Conservation (phyloP, 2,329 filamentous ascomycete species). For the Monilinia vaccinii-corymbosi region DNA sequence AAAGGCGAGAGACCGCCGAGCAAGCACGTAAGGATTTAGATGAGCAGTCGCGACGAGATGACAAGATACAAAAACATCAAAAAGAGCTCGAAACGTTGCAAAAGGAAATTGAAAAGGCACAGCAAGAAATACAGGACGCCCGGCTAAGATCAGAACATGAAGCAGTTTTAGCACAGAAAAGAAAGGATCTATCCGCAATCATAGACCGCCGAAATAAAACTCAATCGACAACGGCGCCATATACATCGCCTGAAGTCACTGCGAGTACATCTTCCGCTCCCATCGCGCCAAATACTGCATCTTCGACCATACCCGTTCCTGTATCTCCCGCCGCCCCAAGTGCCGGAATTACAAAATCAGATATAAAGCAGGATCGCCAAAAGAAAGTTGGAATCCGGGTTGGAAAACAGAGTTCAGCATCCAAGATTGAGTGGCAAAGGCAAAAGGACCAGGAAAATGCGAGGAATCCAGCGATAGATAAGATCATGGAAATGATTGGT, state of each 20-base stretch:
- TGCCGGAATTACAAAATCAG: not conserved
- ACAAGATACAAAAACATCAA: constrained; percentile 14
- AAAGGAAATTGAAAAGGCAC: constrained; percentile 19
- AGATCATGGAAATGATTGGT: constrained; percentile 61
- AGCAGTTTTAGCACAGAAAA: constrained; percentile 37
- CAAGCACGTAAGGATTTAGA: constrained; percentile 28
- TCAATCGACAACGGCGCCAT: not conserved
- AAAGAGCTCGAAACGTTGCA: constrained; percentile 19
- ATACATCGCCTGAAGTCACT: not conserved
- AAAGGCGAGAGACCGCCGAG: constrained; percentile 38
- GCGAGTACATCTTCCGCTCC: not conserved
- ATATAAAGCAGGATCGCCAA: not conserved
- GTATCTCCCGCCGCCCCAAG: not conserved
- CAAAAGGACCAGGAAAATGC: constrained; percentile 47
- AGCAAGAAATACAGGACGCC: constrained; percentile 34
- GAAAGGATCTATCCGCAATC: constrained; percentile 37
- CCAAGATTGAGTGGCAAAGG: constrained; percentile 49
- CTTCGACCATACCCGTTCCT: not conserved
- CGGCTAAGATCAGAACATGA: constrained; percentile 37
- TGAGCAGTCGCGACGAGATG: constrained; percentile 17
- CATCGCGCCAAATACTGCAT: not conserved
- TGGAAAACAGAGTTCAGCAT: constrained; percentile 20
- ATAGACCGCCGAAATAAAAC: constrained; percentile 26
- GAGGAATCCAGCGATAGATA: constrained; percentile 46
- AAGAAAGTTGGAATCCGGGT: constrained; percentile 13